Conservation (phyloP, 441 rosid genomes). For the Populus hybrid region DNA sequence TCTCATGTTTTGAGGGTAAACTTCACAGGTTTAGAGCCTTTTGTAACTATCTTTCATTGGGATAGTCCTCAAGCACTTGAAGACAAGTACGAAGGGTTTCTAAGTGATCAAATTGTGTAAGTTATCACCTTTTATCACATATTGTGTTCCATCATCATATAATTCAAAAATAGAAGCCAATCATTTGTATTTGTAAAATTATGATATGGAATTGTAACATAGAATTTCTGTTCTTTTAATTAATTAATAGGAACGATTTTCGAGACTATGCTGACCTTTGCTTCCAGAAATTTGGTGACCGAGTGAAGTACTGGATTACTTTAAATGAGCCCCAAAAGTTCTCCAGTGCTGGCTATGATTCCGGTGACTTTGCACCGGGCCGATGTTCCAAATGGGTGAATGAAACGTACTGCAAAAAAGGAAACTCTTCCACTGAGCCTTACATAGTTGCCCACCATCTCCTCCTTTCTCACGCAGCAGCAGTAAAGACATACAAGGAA, state of each 20-base stretch:
- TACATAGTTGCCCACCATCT: slow-evolving; percentile 2
- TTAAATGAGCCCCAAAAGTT: slow-evolving; percentile 9
- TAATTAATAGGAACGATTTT: not conserved
- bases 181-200: not conserved
- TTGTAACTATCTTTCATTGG: slow-evolving; percentile 26
- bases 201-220: not conserved
- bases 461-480: not conserved
- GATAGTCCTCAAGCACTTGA: slow-evolving; percentile 28
- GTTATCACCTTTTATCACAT: not conserved
- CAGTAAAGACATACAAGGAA: slow-evolving; percentile 6
- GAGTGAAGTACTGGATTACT: slow-evolving; percentile 17
- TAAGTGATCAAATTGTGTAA: slow-evolving; percentile 22
- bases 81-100: slow-evolving; percentile 20
- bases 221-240: not conserved
- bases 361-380: not conserved
- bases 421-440: slow-evolving; percentile 22
- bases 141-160: not conserved
- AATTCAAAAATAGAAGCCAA: not conserved
- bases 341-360: not conserved
- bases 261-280: slow-evolving; percentile 9
- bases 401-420: slow-evolving; percentile 2
- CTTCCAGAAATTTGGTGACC: slow-evolving; percentile 18
- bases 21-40: slow-evolving; percentile 16
- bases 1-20: not conserved
- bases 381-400: not conserved